A percentile compares a stretch with the other conserved stretches of the same genome.
Evolutionary conservation across 2,329 filamentous ascomycete species (phyloP).

Genomic region (Colletotrichum higginsianum): DNA sequence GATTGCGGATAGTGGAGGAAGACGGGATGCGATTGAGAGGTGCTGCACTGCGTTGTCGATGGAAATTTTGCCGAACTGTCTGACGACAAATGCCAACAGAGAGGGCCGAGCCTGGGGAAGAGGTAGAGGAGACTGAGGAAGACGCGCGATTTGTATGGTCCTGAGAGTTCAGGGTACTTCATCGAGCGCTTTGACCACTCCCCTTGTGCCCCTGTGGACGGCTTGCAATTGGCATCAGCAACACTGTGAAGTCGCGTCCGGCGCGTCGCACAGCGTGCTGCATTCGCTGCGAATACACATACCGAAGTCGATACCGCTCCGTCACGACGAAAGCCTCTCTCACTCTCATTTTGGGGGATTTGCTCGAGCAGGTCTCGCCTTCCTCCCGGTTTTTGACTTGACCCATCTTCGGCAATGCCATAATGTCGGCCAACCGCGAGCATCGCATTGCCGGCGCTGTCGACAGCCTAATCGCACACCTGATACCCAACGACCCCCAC

Average conservation of each 20-base stretch:
- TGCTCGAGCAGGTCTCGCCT: slow-evolving; percentile 1
- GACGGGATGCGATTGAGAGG: slow-evolving; percentile 38
- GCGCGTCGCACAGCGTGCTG: slow-evolving; percentile 36
- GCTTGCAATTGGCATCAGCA: slow-evolving; percentile 29
- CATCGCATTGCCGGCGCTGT: slow-evolving; percentile 85
- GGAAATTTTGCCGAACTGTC: slow-evolving; percentile 54
- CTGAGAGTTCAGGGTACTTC: slow-evolving; percentile 1
- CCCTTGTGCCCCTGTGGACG: slow-evolving; percentile 18
- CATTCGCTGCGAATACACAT: slow-evolving; percentile 25
- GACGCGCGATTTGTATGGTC: neutral
- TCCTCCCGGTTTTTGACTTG: slow-evolving; percentile 8
- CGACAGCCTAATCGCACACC: slow-evolving; percentile 81
- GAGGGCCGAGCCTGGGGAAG: slow-evolving; percentile 40
- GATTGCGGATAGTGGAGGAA: slow-evolving; percentile 34
- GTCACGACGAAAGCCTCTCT: slow-evolving; percentile 6
- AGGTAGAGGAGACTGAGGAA: slow-evolving; percentile 47
- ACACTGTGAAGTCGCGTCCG: slow-evolving; percentile 40
- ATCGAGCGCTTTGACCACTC: slow-evolving; percentile 17
- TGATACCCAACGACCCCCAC: slow-evolving; percentile 76
- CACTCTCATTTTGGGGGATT: neutral
- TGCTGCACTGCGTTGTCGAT: slow-evolving; percentile 46
- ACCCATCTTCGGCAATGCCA: slow-evolving; percentile 36
- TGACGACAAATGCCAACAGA: slow-evolving; percentile 42
- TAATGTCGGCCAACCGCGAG: slow-evolving; percentile 51
- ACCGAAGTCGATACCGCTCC: slow-evolving; percentile 11